phyloP scores from a whole-genome alignment of 2,329 filamentous ascomycete genomes.

The Harringtonia aguacate region DNA sequence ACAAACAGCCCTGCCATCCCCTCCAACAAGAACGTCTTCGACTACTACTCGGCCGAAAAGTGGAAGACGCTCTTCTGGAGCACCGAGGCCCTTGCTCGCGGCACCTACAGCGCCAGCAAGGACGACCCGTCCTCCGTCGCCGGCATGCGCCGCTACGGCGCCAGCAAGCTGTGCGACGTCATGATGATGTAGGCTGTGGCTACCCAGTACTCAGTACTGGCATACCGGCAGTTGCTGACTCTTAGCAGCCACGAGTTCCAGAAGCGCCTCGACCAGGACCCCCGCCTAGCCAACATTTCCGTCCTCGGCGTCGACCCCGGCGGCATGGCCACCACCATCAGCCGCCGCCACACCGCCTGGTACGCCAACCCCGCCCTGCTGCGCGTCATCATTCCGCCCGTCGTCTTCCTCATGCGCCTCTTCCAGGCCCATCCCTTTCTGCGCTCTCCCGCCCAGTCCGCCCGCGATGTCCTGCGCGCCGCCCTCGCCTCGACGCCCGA shows the following conservation, averaged over 20 bases:
- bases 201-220: not conserved
- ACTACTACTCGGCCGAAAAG: constrained; percentile 12
- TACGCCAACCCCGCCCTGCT: constrained; percentile 8
- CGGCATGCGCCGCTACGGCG: constrained; percentile 21
- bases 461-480: constrained; percentile 18
- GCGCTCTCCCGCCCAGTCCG: constrained; percentile 18
- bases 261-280: constrained; percentile 16
- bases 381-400: constrained; percentile 8
- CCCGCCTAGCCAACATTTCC: constrained; percentile 9
- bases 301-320: constrained; percentile 23
- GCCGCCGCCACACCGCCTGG: constrained; percentile 11
- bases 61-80: constrained; percentile 16
- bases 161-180: constrained; percentile 19
- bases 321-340: constrained; percentile 17
- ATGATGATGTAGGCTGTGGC: constrained; percentile 19
- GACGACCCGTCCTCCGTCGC: constrained; percentile 13
- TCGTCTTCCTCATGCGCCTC: constrained; percentile 8
- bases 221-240: not conserved
- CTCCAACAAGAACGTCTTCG: constrained; percentile 8
- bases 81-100: constrained; percentile 15
- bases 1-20: constrained; percentile 7
- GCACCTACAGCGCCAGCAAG: constrained; percentile 14
- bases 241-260: constrained; percentile 15
- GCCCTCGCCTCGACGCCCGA: constrained; percentile 15
- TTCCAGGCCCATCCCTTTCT: constrained; percentile 14